Evolutionary conservation across 139 green algal species (phyloP).

Genomic region (Edaphochlamys debaryana): DNA sequence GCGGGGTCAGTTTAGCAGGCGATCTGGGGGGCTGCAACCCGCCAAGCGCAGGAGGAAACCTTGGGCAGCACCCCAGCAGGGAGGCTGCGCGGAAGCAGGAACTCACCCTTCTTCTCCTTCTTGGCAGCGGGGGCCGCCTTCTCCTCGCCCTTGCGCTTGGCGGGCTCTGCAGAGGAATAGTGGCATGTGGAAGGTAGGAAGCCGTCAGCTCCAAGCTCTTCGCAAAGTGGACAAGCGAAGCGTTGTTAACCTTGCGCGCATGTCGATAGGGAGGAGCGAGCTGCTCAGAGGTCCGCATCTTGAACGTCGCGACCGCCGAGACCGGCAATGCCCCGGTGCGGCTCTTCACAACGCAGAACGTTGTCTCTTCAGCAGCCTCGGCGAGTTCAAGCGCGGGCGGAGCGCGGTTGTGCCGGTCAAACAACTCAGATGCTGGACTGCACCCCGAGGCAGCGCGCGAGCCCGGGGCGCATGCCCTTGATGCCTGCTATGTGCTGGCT

Average conservation of each 20-base stretch:
- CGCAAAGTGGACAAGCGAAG: not conserved
- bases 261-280: no score
- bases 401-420: no score
- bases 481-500: no score
- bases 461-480: no score
- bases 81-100: not conserved
- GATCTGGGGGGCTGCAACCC: not conserved
- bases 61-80: no score
- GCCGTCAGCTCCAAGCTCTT: not conserved
- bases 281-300: not conserved
- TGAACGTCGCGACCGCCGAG: not conserved
- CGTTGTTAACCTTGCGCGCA: not conserved
- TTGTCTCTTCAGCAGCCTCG: no score
- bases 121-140: constrained; percentile 13
- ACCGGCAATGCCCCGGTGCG: no score
- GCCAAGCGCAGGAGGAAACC: not conserved
- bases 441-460: no score
- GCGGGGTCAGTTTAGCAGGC: no score
- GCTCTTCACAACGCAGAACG: no score
- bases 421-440: no score
- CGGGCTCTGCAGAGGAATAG: not conserved
- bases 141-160: constrained; percentile 22
- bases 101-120: constrained; percentile 29
- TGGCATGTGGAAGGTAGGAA: not conserved
- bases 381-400: no score